Evolutionary conservation across 176 grass and related monocot genomes (phyloP).

Genomic region (Chloris gayana): DNA sequence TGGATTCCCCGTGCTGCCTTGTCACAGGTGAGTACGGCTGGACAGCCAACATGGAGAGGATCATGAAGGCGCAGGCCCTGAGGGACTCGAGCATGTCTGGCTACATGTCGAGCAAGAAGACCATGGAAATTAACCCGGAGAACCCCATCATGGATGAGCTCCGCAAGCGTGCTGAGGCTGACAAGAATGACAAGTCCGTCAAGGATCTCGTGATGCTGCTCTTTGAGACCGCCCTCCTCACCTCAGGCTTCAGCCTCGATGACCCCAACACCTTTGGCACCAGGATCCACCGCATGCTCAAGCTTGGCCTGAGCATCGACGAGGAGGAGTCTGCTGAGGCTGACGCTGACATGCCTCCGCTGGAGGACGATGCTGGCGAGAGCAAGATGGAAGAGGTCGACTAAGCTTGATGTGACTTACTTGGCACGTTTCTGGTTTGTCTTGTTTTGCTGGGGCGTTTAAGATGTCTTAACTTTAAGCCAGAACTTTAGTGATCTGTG

Average conservation of each 20-base stretch:
- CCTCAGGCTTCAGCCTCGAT: constrained; percentile 85
- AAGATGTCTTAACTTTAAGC: too few species aligned
- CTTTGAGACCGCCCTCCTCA: constrained; percentile 86
- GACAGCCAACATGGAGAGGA: constrained; percentile 95
- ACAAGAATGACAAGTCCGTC: constrained; percentile 89
- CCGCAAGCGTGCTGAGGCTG: constrained; percentile 70
- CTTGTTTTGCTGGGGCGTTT: too few species aligned
- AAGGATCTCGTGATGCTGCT: constrained; percentile 86
- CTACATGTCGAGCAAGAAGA: constrained; percentile 90
- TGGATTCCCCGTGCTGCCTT: constrained; percentile 87
- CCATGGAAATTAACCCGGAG: constrained; percentile 94
- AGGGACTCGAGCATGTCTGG: constrained; percentile 84
- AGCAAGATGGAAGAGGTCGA: constrained; percentile 99
- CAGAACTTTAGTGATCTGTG: too few species aligned
- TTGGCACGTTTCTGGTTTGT: too few species aligned
- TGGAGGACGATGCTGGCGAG: constrained; percentile 84
- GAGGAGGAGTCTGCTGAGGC: constrained; percentile 58
- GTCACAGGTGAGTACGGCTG: constrained; percentile 91
- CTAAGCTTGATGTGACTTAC: constrained; percentile 36
- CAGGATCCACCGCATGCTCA: constrained; percentile 72
- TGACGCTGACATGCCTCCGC: constrained; percentile 74
- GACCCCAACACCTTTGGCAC: constrained; percentile 82
- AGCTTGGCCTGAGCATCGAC: constrained; percentile 84
- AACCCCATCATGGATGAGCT: constrained; percentile 89
- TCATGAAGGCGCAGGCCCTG: constrained; percentile 93